phyloP scores from a whole-genome alignment of 129 eudicot species.

The Escallonia rubra region DNA sequence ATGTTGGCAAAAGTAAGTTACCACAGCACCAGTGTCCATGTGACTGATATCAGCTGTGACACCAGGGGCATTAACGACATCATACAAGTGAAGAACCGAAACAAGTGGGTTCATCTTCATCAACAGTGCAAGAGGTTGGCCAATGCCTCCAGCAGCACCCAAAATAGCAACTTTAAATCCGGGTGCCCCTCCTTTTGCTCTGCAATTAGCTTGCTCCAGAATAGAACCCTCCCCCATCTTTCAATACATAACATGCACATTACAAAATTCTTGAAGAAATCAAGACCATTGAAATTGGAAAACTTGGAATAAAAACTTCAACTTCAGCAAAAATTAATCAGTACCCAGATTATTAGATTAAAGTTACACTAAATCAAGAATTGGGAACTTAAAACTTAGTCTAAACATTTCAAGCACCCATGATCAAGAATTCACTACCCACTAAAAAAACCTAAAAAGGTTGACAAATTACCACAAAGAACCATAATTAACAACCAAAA shows the following conservation, averaged over 20 bases:
- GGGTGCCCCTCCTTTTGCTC: slow-evolving; percentile 87
- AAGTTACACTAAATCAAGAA: not conserved
- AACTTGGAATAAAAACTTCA: slow-evolving; percentile 4
- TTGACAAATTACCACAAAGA: not conserved
- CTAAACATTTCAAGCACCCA: too few species aligned
- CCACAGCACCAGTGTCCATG: slow-evolving; percentile 96
- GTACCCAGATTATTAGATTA: slow-evolving; percentile 2
- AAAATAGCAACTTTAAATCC: slow-evolving; percentile 92
- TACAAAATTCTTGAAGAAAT: not conserved
- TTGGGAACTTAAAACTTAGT: too few species aligned
- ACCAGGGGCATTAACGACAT: slow-evolving; percentile 91
- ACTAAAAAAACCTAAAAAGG: too few species aligned
- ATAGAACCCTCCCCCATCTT: slow-evolving; percentile 45
- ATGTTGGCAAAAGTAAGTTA: slow-evolving; percentile 16
- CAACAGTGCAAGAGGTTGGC: slow-evolving; percentile 82
- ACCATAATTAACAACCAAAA: not conserved
- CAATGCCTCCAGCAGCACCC: slow-evolving; percentile 99
- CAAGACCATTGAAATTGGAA: slow-evolving; percentile 1
- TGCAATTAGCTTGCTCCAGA: slow-evolving; percentile 58
- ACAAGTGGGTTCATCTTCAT: slow-evolving; percentile 96
- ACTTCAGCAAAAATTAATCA: slow-evolving; percentile 6
- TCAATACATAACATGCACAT: slow-evolving; percentile 5
- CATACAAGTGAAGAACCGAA: slow-evolving; percentile 88
- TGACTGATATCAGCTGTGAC: slow-evolving; percentile 97
- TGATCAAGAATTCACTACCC: not conserved